These are phyloP conservation scores for Eutypa lata DNA, from an alignment of 2,329 filamentous ascomycete species.

Conservation along the genomic window DNA sequence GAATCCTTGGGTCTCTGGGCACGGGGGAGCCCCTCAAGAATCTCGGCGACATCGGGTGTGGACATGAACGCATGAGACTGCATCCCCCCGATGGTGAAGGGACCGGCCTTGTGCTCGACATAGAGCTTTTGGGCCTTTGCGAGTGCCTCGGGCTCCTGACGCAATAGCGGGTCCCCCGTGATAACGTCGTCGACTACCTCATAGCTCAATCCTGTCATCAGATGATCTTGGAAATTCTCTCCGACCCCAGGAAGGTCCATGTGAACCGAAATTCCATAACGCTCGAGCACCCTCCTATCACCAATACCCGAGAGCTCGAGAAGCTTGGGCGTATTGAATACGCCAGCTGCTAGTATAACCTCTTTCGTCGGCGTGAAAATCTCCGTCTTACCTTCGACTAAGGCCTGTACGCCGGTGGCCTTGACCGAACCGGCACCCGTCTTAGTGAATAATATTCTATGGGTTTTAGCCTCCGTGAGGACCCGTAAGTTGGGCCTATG, in stretches of 20 bases:
- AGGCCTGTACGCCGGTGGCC: slow-evolving; percentile 10
- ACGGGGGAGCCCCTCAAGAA: slow-evolving; percentile 8
- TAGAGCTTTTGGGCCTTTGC: slow-evolving; percentile 13
- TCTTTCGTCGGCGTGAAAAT: slow-evolving; percentile 8
- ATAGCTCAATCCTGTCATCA: slow-evolving; percentile 11
- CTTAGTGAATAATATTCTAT: slow-evolving; percentile 9
- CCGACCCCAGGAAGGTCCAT: slow-evolving; percentile 12
- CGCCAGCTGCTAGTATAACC: slow-evolving; percentile 14
- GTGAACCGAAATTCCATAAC: neutral
- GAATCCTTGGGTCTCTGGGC: slow-evolving; percentile 2
- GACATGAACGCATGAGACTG: slow-evolving; percentile 22
- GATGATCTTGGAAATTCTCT: slow-evolving; percentile 15
- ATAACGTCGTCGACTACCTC: slow-evolving; percentile 10
- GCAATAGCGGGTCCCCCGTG: slow-evolving; percentile 10
- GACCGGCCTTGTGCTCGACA: slow-evolving; percentile 15
- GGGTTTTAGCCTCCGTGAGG: slow-evolving; percentile 8
- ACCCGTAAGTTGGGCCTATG: slow-evolving; percentile 14
- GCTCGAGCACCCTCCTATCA: slow-evolving; percentile 3
- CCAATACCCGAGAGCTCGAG: slow-evolving; percentile 20
- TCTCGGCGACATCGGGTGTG: slow-evolving; percentile 6
- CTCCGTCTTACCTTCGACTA: slow-evolving; percentile 11
- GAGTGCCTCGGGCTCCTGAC: slow-evolving; percentile 14
- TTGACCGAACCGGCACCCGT: slow-evolving; percentile 3
- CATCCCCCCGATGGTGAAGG: slow-evolving; percentile 16
- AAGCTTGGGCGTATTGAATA: slow-evolving; percentile 16